Percentiles rank a stretch among this genome's conserved stretches.
These are phyloP conservation scores for Cornus suecica DNA, from an alignment of 148 eudicot genomes.

Conservation along the genomic window DNA sequence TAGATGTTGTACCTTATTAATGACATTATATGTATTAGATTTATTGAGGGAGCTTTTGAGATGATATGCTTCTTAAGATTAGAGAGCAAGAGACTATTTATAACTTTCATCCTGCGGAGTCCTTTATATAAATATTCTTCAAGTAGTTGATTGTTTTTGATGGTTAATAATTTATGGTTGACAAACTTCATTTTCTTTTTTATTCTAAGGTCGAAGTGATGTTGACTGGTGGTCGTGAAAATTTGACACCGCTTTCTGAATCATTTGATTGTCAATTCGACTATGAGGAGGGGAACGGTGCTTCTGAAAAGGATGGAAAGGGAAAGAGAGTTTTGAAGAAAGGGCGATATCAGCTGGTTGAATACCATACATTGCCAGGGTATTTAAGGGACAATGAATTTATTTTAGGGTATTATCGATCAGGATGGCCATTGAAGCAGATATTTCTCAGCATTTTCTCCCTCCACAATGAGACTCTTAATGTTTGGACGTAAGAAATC, in stretches of 20 bases:
- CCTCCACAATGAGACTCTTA: conserved; percentile 55
- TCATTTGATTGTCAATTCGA: background rate
- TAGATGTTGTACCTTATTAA: too few species aligned
- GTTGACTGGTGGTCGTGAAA: background rate
- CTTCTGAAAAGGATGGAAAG: conserved; percentile 11
- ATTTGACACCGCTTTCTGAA: background rate
- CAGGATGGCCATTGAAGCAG: conserved; percentile 53
- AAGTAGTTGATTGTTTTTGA: too few species aligned
- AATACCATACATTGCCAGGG: conserved; percentile 50
- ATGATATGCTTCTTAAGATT: too few species aligned
- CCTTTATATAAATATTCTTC: too few species aligned
- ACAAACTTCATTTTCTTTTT: too few species aligned
- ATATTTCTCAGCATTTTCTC: conserved; percentile 40
- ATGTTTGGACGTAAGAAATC: conserved; percentile 56
- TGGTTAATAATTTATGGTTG: background rate
- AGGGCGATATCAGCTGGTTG: conserved; percentile 34
- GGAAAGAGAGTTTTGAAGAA: conserved; percentile 24
- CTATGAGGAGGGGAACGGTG: background rate
- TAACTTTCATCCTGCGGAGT: too few species aligned
- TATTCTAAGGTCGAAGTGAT: background rate
- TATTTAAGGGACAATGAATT: conserved; percentile 48
- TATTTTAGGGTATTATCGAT: conserved; percentile 46
- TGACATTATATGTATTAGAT: too few species aligned
- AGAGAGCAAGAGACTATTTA: too few species aligned
- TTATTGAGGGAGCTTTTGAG: too few species aligned